Evolutionary conservation across 495 filamentous ascomycete species (phyloP).

Genomic region (Penicillium herquei): DNA sequence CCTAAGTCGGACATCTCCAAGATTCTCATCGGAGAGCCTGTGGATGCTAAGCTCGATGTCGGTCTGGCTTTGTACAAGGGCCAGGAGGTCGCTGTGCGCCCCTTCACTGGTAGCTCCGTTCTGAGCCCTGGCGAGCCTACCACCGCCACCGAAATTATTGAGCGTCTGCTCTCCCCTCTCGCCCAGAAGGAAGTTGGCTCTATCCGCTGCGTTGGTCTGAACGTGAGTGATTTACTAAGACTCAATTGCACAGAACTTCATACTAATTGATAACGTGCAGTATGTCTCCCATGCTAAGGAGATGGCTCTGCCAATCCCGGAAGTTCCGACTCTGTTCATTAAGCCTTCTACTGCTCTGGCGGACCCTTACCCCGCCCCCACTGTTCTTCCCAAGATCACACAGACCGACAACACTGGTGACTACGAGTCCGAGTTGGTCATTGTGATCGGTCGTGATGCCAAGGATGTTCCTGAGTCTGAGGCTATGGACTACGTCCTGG

Average conservation of each 20-base stretch:
- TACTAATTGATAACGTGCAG: slow-evolving; percentile 24
- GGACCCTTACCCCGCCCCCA: slow-evolving; percentile 66
- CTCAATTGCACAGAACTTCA: not conserved
- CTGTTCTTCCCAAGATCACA: slow-evolving; percentile 62
- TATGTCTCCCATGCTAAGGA: slow-evolving; percentile 77
- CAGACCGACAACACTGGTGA: slow-evolving; percentile 58
- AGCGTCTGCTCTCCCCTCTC: slow-evolving; percentile 55
- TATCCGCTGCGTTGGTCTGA: slow-evolving; percentile 74
- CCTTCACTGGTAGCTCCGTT: slow-evolving; percentile 56
- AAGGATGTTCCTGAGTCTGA: slow-evolving; percentile 65
- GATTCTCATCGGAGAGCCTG: slow-evolving; percentile 57
- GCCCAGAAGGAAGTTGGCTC: slow-evolving; percentile 43
- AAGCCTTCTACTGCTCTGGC: slow-evolving; percentile 72
- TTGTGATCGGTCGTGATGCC: slow-evolving; percentile 69
- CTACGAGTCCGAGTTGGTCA: slow-evolving; percentile 82
- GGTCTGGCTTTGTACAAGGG: slow-evolving; percentile 54
- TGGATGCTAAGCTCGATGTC: slow-evolving; percentile 52
- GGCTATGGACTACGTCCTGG: slow-evolving; percentile 74
- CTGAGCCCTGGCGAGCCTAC: slow-evolving; percentile 51
- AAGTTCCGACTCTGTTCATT: slow-evolving; percentile 75
- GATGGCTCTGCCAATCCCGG: slow-evolving; percentile 67
- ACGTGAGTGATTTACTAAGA: slow-evolving; percentile 40
- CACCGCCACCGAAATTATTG: slow-evolving; percentile 47
- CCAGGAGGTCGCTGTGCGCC: slow-evolving; percentile 52
- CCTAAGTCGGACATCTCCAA: slow-evolving; percentile 51